Evolutionary conservation across 2,329 filamentous ascomycete species (phyloP).

Genomic region (Cytospora piceicola): DNA sequence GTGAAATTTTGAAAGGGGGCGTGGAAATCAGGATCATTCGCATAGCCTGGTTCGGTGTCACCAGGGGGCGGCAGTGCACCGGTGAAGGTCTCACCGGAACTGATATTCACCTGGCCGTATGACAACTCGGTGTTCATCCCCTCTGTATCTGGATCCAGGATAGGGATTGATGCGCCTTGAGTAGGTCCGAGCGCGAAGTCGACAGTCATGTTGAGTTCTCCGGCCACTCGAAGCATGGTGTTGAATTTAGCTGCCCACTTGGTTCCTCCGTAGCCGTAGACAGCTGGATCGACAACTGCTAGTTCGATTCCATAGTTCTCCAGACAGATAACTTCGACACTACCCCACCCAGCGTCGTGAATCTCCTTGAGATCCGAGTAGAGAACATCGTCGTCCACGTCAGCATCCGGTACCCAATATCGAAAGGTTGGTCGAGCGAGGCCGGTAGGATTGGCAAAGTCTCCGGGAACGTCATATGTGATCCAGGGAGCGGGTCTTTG

Average conservation of each 20-base stretch:
- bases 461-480: slow-evolving; percentile 11
- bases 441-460: slow-evolving; percentile 14
- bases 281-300: slow-evolving; percentile 20
- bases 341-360: slow-evolving; percentile 15
- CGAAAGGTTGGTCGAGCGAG: slow-evolving; percentile 20
- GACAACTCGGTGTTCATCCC: slow-evolving; percentile 22
- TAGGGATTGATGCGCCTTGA: slow-evolving; percentile 21
- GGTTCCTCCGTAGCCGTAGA: slow-evolving; percentile 16
- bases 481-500: slow-evolving; percentile 19
- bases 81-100: slow-evolving; percentile 19
- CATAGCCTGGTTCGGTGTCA: slow-evolving; percentile 9
- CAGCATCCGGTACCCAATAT: slow-evolving; percentile 23
- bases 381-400: slow-evolving; percentile 22
- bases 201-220: slow-evolving; percentile 20
- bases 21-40: slow-evolving; percentile 15
- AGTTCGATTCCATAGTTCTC: slow-evolving; percentile 24
- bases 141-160: slow-evolving; percentile 13
- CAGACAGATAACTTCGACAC: slow-evolving; percentile 17
- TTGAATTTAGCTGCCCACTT: slow-evolving; percentile 19
- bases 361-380: slow-evolving; percentile 20
- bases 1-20: slow-evolving; percentile 17
- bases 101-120: slow-evolving; percentile 15
- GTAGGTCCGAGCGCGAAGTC: slow-evolving; percentile 24
- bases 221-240: slow-evolving; percentile 19
- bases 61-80: slow-evolving; percentile 15